phyloP scores from a whole-genome alignment of 1,284 basidiomycete genomes.

The Microbotryomycetes sp. region DNA sequence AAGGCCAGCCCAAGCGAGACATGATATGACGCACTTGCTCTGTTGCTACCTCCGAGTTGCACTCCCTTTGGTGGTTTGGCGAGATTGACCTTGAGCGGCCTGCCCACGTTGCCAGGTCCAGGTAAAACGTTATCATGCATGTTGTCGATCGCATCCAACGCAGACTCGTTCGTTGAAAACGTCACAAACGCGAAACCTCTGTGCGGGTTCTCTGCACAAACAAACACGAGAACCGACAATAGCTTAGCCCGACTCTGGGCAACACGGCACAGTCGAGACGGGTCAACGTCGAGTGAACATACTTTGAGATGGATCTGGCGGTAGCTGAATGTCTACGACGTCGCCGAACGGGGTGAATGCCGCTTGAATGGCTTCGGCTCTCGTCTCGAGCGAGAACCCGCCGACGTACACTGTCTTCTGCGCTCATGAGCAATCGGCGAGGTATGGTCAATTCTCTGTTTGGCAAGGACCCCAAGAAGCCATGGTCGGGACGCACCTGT shows the following conservation, averaged over 20 bases:
- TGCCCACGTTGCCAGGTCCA: conserved; percentile 12
- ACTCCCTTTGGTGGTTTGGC: conserved; percentile 33
- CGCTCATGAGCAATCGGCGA: too few relatives aligned
- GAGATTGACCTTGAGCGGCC: conserved; percentile 33
- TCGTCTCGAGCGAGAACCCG: conserved; percentile 32
- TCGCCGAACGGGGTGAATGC: conserved; percentile 37
- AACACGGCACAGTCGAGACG: too few relatives aligned
- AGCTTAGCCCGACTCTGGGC: not conserved
- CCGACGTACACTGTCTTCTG: conserved; percentile 29
- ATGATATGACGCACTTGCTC: conserved; percentile 32
- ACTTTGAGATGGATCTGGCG: conserved; percentile 33
- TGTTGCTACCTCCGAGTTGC: conserved; percentile 17
- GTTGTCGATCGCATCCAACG: conserved; percentile 38
- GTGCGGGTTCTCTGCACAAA: conserved; percentile 14
- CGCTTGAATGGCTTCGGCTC: conserved; percentile 28
- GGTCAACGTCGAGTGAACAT: conserved; percentile 2
- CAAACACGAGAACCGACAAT: not conserved
- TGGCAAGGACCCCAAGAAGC: too few relatives aligned
- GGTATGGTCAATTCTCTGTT: too few relatives aligned
- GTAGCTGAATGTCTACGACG: conserved; percentile 37
- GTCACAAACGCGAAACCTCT: conserved; percentile 37
- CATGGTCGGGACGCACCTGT: too few relatives aligned
- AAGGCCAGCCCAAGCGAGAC: not conserved
- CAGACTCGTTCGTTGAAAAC: conserved; percentile 25
- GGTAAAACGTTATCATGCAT: conserved; percentile 37